phyloP scores from a whole-genome alignment of 495 filamentous ascomycete species.

The Aspergillus sparsus region DNA sequence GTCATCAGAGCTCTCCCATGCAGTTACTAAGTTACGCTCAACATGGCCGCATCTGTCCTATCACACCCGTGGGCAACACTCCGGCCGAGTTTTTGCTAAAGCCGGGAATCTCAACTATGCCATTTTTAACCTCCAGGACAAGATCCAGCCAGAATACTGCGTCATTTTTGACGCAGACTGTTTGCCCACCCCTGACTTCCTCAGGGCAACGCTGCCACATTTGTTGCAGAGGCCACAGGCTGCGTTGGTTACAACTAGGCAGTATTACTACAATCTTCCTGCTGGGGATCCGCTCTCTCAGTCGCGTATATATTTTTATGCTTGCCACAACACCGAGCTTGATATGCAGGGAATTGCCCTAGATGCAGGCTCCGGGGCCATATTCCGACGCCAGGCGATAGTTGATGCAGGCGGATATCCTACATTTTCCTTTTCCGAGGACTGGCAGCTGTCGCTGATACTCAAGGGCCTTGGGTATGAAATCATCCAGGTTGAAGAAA shows the following conservation, averaged over 20 bases:
- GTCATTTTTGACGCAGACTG: slow-evolving; percentile 44
- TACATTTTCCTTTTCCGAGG: slow-evolving; percentile 51
- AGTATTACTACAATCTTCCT: slow-evolving; percentile 57
- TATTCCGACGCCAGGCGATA: slow-evolving; percentile 46
- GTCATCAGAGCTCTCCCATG: slow-evolving; percentile 35
- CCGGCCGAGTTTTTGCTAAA: slow-evolving; percentile 49
- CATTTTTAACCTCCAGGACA: slow-evolving; percentile 38
- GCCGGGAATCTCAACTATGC: slow-evolving; percentile 58
- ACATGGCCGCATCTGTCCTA: slow-evolving; percentile 48
- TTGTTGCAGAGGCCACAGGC: slow-evolving; percentile 39
- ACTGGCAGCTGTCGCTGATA: slow-evolving; percentile 49
- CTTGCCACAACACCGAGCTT: slow-evolving; percentile 36
- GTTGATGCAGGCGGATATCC: slow-evolving; percentile 52
- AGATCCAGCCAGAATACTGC: slow-evolving; percentile 45
- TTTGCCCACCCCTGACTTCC: slow-evolving; percentile 51
- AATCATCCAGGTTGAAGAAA: slow-evolving; percentile 49
- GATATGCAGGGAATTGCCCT: slow-evolving; percentile 29
- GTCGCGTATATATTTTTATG: slow-evolving; percentile 44
- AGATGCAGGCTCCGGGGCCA: slow-evolving; percentile 52
- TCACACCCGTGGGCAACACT: slow-evolving; percentile 43
- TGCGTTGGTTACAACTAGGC: slow-evolving; percentile 35
- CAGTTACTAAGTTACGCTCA: slow-evolving; percentile 26
- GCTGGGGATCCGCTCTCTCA: slow-evolving; percentile 50
- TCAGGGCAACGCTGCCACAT: slow-evolving; percentile 53
- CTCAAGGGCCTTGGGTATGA: slow-evolving; percentile 46